These are phyloP conservation scores for Mycogone perniciosa DNA, from an alignment of 2,329 filamentous ascomycete genomes.

Conservation along the genomic window DNA sequence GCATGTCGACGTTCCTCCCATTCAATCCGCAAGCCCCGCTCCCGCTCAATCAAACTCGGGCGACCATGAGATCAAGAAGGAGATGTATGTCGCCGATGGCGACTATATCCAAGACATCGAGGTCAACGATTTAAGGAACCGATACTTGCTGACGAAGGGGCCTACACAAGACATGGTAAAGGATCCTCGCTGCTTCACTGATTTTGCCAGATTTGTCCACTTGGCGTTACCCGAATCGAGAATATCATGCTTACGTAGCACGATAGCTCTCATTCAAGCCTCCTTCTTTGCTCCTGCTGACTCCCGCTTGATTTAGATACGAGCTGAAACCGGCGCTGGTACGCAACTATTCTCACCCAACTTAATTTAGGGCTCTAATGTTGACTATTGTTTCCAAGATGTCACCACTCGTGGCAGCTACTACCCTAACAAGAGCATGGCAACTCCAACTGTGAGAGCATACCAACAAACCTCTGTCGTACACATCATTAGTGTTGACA, in stretches of 20 bases:
- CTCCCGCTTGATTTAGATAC: slow-evolving; percentile 93
- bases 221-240: slow-evolving; percentile 44
- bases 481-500: background rate
- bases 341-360: slow-evolving; percentile 52
- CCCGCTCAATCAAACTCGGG: slow-evolving; percentile 33
- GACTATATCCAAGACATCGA: slow-evolving; percentile 99
- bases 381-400: slow-evolving; percentile 64
- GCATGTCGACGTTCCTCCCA: slow-evolving; percentile 82
- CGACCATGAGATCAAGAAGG: slow-evolving; percentile 63
- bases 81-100: slow-evolving; percentile 91
- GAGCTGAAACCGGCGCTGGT: slow-evolving; percentile 99
- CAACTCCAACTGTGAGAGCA: slow-evolving; percentile 72
- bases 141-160: slow-evolving; percentile 94
- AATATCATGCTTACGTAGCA: slow-evolving; percentile 64
- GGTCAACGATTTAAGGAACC: slow-evolving; percentile 95
- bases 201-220: slow-evolving; percentile 28
- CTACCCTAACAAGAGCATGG: slow-evolving; percentile 96
- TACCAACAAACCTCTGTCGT: slow-evolving; percentile 15
- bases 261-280: slow-evolving; percentile 55
- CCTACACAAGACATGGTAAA: slow-evolving; percentile 99
- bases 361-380: slow-evolving; percentile 36
- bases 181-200: slow-evolving; percentile 47
- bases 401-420: slow-evolving; percentile 96
- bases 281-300: slow-evolving; percentile 90
- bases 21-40: slow-evolving; percentile 47